Conservation (phyloP, 805 yeast genomes). For the Pichia sporocuriosa region DNA sequence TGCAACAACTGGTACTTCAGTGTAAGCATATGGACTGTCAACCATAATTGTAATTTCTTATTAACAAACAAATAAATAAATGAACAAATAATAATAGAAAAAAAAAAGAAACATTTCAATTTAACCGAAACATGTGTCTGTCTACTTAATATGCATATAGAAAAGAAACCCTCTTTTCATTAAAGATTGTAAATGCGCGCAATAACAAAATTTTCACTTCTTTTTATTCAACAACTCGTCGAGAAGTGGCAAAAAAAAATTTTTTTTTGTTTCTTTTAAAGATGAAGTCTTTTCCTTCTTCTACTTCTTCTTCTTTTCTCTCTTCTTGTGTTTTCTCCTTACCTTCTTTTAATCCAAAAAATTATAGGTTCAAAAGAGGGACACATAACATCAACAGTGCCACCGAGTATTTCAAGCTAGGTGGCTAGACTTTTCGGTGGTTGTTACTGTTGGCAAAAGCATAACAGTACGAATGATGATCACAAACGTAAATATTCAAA, state of each 20-base stretch:
- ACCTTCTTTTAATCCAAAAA: background rate
- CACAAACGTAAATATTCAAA: constrained; percentile 44
- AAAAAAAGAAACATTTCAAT: too few relatives aligned
- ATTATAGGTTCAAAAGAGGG: background rate
- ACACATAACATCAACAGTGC: background rate
- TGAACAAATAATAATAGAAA: too few relatives aligned
- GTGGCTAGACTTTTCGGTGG: constrained; percentile 2
- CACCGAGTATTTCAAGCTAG: background rate
- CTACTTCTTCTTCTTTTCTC: background rate
- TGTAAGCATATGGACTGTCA: background rate
- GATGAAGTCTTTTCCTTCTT: background rate
- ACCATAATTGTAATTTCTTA: too few relatives aligned
- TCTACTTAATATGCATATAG: background rate
- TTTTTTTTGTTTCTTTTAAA: background rate
- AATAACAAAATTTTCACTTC: too few relatives aligned
- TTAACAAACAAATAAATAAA: too few relatives aligned
- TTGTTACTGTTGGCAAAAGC: background rate
- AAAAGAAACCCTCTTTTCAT: background rate
- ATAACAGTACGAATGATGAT: constrained; percentile 33
- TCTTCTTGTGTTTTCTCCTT: background rate
- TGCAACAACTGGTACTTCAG: background rate
- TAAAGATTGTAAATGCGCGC: too few relatives aligned
- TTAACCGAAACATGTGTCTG: background rate
- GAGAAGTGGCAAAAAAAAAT: too few relatives aligned
- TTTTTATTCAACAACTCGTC: too few relatives aligned